Evolutionary conservation across 441 rosid species (phyloP).

Genomic region (Erysimum pusillum): DNA sequence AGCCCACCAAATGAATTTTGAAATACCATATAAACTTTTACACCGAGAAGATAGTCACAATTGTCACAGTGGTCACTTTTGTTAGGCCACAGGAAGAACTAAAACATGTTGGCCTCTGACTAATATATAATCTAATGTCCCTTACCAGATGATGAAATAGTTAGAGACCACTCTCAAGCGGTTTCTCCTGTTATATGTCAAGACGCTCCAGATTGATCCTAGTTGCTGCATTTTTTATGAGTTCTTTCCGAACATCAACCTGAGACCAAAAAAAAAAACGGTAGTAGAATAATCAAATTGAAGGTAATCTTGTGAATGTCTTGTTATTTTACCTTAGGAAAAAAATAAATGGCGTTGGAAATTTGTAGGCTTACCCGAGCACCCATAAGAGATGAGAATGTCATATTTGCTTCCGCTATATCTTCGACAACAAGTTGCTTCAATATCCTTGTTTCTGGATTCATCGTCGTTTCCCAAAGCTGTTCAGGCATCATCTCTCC

Average conservation of each 20-base stretch:
- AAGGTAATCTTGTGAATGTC: background rate
- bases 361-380: constrained; percentile 60
- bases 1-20: background rate
- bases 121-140: constrained; percentile 16
- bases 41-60: background rate
- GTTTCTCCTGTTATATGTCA: constrained; percentile 62
- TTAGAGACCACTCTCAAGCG: background rate
- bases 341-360: background rate
- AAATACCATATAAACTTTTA: constrained; percentile 10
- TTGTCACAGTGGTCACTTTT: background rate
- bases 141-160: constrained; percentile 2
- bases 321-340: background rate
- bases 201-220: constrained; percentile 66
- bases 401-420: constrained; percentile 72
- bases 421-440: constrained; percentile 83
- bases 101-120: constrained; percentile 15
- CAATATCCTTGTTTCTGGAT: constrained; percentile 77
- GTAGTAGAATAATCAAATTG: background rate
- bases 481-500: constrained; percentile 97
- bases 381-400: constrained; percentile 92
- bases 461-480: constrained; percentile 91
- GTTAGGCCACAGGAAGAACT: constrained; percentile 7
- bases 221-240: constrained; percentile 69
- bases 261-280: constrained; percentile 23
- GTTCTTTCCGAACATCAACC: constrained; percentile 89